These are phyloP conservation scores for Aspergillus heteromorphus DNA, from an alignment of 495 filamentous ascomycete genomes.

Conservation along the genomic window DNA sequence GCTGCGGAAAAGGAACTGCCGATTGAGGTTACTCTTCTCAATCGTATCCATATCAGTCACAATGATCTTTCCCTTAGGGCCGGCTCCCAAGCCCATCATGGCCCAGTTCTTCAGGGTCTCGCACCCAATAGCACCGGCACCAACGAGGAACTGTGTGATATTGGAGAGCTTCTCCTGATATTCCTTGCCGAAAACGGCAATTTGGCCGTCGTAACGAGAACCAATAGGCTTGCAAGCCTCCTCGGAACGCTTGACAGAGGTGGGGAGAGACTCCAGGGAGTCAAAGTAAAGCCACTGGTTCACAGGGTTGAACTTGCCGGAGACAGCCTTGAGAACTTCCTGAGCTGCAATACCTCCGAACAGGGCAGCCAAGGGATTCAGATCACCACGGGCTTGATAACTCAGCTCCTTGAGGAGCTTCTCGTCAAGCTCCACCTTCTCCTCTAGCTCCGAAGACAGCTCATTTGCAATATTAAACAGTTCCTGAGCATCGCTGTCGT, in stretches of 20 bases:
- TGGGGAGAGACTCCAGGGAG: constrained; percentile 87
- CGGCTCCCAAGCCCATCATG: constrained; percentile 91
- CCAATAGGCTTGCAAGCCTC: constrained; percentile 79
- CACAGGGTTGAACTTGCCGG: constrained; percentile 93
- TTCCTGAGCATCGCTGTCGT: constrained; percentile 75
- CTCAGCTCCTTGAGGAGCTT: constrained; percentile 90
- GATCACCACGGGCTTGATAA: constrained; percentile 90
- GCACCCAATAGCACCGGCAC: constrained; percentile 95
- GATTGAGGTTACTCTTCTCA: constrained; percentile 97
- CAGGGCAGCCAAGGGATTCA: constrained; percentile 88
- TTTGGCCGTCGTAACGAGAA: constrained; percentile 91
- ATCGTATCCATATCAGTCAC: constrained; percentile 98
- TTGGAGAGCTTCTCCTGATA: constrained; percentile 92
- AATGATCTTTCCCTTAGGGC: constrained; percentile 78
- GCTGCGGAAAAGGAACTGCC: constrained; percentile 92
- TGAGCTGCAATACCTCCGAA: constrained; percentile 94
- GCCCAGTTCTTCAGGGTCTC: constrained; percentile 99
- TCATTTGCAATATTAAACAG: constrained; percentile 66
- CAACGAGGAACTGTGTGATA: constrained; percentile 86
- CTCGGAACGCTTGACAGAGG: constrained; percentile 66
- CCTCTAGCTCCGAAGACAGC: constrained; percentile 57
- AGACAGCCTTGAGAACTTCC: constrained; percentile 94
- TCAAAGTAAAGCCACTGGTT: constrained; percentile 96
- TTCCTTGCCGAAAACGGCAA: constrained; percentile 90
- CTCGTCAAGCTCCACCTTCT: constrained; percentile 82